These are phyloP conservation scores for Meredithiella fracta DNA, from an alignment of 2,329 filamentous ascomycete species.

Conservation along the genomic window DNA sequence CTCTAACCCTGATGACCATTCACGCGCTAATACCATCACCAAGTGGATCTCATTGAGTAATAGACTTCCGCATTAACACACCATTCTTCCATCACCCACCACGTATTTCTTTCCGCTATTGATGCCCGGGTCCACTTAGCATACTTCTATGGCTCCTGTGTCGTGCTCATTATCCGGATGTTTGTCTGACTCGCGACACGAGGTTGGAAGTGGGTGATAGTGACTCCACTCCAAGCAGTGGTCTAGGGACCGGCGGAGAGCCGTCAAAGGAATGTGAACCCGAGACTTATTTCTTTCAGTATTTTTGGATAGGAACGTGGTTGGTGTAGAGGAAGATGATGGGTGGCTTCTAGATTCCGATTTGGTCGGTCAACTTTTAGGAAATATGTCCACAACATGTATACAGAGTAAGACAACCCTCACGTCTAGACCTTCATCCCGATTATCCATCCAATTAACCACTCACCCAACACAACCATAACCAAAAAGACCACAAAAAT, in stretches of 20 bases:
- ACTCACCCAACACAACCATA: background rate
- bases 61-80: background rate
- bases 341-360: too few species aligned
- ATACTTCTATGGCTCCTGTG: background rate
- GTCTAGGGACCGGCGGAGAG: background rate
- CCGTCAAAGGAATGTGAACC: too few species aligned
- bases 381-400: too few species aligned
- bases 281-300: too few species aligned
- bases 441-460: background rate
- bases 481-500: background rate
- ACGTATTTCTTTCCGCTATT: background rate
- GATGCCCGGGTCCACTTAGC: background rate
- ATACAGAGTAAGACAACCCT: too few species aligned
- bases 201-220: background rate
- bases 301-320: too few species aligned
- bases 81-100: background rate
- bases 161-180: background rate
- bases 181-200: background rate
- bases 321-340: too few species aligned
- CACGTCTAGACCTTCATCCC: too few species aligned
- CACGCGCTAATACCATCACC: background rate
- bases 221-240: background rate
- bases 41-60: slow-evolving; percentile 1
- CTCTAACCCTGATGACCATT: background rate
- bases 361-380: too few species aligned